A percentile compares a stretch with the other conserved stretches of the same genome.
These are phyloP conservation scores for Fusarium sublunatum DNA, from an alignment of 2,329 filamentous ascomycete species.

Conservation along the genomic window DNA sequence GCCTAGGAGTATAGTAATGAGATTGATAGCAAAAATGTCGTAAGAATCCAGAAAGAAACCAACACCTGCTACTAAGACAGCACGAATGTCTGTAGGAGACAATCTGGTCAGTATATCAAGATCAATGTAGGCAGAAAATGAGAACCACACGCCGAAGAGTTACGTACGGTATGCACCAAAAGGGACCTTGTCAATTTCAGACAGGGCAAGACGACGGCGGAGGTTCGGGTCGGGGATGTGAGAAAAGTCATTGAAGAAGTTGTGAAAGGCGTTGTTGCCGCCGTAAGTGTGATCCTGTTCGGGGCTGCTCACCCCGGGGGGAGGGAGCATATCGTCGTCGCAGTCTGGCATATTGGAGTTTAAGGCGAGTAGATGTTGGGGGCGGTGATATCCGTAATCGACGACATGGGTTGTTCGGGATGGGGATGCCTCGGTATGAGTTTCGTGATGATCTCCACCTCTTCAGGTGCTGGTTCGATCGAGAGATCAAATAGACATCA, in stretches of 20 bases:
- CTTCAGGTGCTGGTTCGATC: constrained; percentile 19
- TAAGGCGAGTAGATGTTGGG: constrained; percentile 42
- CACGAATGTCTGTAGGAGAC: constrained; percentile 66
- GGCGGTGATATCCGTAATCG: constrained; percentile 37
- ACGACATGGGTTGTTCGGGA: constrained; percentile 44
- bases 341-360: constrained; percentile 47
- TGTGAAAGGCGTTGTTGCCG: constrained; percentile 77
- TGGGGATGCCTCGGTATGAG: constrained; percentile 23
- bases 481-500: constrained; percentile 22
- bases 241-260: constrained; percentile 77
- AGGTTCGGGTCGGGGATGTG: constrained; percentile 79
- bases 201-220: constrained; percentile 77
- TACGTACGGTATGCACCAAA: constrained; percentile 75
- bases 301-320: constrained; percentile 51
- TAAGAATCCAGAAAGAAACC: constrained; percentile 89
- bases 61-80: constrained; percentile 79
- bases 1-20: constrained; percentile 77
- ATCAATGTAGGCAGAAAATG: neutral
- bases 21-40: constrained; percentile 82
- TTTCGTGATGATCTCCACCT: constrained; percentile 37
- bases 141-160: neutral
- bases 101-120: constrained; percentile 16
- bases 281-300: constrained; percentile 61
- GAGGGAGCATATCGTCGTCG: constrained; percentile 55
- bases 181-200: constrained; percentile 81